Evolutionary conservation across 768 basidiomycete species (phyloP).

Genomic region (Dictyophora rubrovolvata): DNA sequence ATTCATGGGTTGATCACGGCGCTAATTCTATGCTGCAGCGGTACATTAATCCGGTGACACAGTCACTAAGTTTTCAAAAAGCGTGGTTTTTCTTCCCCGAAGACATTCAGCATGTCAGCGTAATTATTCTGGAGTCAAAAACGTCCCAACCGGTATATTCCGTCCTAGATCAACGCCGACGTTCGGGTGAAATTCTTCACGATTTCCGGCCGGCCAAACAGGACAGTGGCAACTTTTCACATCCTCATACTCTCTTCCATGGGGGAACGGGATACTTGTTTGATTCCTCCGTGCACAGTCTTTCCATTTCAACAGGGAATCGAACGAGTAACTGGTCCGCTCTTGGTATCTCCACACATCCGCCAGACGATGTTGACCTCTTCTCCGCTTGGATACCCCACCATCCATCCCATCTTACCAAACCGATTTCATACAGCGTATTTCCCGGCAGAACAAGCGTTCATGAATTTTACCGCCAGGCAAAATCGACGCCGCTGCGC

Average conservation of each 20-base stretch:
- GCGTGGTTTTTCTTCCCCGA: constrained; percentile 63
- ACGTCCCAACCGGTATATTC: constrained; percentile 41
- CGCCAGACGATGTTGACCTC: constrained; percentile 44
- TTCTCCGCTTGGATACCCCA: constrained; percentile 54
- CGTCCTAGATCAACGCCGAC: constrained; percentile 57
- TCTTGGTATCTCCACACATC: constrained; percentile 54
- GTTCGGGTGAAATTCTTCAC: constrained; percentile 32
- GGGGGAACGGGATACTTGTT: constrained; percentile 55
- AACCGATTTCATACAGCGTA: constrained; percentile 41
- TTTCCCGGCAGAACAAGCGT: constrained; percentile 39
- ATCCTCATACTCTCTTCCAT: constrained; percentile 45
- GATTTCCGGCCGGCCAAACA: constrained; percentile 16
- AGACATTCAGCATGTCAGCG: constrained; percentile 54
- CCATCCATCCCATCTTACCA: constrained; percentile 10
- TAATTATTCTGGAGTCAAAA: constrained; percentile 35
- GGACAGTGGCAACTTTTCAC: constrained; percentile 18
- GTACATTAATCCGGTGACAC: constrained; percentile 54
- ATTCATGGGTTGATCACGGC: too few relatives aligned
- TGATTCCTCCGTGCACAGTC: constrained; percentile 17
- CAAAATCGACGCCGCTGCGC: constrained; percentile 20
- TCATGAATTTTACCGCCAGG: constrained; percentile 32
- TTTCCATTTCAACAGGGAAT: constrained; percentile 33
- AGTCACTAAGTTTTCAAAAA: constrained; percentile 50
- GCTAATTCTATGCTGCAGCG: constrained; percentile 15
- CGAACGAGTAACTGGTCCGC: constrained; percentile 50